Percentiles rank a stretch among this genome's conserved stretches.
Conservation (phyloP, 202 grass and related monocot species). For the Dendrocalamus latiflorus region DNA sequence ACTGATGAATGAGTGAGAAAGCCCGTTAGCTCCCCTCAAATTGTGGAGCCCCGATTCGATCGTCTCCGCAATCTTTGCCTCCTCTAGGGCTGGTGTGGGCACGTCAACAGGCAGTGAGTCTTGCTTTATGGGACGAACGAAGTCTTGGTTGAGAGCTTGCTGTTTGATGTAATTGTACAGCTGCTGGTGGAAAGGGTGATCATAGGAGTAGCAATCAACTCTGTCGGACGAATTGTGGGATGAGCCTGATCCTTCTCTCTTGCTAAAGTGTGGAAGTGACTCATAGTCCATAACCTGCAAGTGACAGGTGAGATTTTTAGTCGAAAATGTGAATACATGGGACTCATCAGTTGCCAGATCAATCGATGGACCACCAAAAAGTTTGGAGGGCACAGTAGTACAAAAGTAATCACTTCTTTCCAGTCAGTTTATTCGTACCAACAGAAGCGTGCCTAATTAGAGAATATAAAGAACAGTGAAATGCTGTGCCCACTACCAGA, state of each 20-base stretch:
- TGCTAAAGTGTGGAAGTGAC: constrained; percentile 81
- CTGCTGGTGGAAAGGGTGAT: constrained; percentile 87
- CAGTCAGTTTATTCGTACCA: background rate
- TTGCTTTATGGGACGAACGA: constrained; percentile 46
- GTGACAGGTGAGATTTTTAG: background rate
- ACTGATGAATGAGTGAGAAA: constrained; percentile 38
- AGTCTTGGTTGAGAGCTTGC: constrained; percentile 31
- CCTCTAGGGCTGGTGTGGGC: constrained; percentile 39
- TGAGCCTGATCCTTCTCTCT: constrained; percentile 60
- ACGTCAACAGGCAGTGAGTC: constrained; percentile 66
- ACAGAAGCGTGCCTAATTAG: background rate
- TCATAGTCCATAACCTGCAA: constrained; percentile 51
- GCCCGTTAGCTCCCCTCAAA: constrained; percentile 27
- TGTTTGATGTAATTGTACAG: constrained; percentile 82
- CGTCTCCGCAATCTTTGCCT: constrained; percentile 52
- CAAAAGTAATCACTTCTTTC: background rate
- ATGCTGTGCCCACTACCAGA: background rate
- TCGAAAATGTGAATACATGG: background rate
- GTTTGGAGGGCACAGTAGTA: background rate
- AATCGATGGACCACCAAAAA: background rate
- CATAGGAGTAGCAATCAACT: constrained; percentile 67
- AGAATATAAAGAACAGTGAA: background rate
- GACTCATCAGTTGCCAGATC: background rate
- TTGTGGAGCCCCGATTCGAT: constrained; percentile 68
- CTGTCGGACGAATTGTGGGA: constrained; percentile 23